These are phyloP conservation scores for Pinus tabuliformis DNA, from an alignment of 75 land plant genomes.

Conservation along the genomic window DNA sequence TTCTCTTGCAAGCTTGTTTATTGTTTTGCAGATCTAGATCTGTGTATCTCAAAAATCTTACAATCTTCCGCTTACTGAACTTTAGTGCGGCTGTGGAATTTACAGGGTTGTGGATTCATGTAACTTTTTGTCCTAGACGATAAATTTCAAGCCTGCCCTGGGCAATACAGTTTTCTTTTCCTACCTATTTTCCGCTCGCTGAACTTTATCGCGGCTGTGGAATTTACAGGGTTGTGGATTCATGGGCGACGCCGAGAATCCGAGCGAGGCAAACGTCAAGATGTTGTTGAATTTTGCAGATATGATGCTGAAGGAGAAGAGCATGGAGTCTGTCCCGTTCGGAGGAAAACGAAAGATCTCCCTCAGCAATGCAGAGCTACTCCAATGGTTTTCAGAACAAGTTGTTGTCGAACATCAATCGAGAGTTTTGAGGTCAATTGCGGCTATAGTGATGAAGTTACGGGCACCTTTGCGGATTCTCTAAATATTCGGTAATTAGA, in stretches of 20 bases:
- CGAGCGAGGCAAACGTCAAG: conserved; percentile 13
- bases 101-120: too few relatives aligned
- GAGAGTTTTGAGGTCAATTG: conserved; percentile 14
- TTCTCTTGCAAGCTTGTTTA: too few relatives aligned
- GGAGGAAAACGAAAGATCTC: conserved; percentile 27
- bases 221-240: conserved; percentile 8
- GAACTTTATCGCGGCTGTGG: neutral
- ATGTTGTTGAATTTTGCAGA: conserved; percentile 27
- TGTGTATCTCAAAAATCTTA: too few relatives aligned
- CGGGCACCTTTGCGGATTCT: too few relatives aligned
- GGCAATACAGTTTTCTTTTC: neutral
- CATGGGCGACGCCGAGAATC: conserved; percentile 24
- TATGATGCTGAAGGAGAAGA: conserved; percentile 21
- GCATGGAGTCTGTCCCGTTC: conserved; percentile 38
- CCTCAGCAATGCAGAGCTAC: conserved; percentile 27
- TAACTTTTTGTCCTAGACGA: neutral
- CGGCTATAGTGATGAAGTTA: conserved; percentile 14
- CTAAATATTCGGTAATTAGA: too few relatives aligned
- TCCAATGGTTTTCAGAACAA: conserved; percentile 46
- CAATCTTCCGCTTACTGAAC: too few relatives aligned
- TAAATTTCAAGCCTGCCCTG: neutral
- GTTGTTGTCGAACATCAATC: conserved; percentile 25
- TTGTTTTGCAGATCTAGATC: too few relatives aligned
- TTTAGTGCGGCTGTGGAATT: too few relatives aligned
- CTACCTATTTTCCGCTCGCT: neutral